Conservation (phyloP, 2,329 filamentous ascomycete genomes). For the Trichoderma aggressivum region DNA sequence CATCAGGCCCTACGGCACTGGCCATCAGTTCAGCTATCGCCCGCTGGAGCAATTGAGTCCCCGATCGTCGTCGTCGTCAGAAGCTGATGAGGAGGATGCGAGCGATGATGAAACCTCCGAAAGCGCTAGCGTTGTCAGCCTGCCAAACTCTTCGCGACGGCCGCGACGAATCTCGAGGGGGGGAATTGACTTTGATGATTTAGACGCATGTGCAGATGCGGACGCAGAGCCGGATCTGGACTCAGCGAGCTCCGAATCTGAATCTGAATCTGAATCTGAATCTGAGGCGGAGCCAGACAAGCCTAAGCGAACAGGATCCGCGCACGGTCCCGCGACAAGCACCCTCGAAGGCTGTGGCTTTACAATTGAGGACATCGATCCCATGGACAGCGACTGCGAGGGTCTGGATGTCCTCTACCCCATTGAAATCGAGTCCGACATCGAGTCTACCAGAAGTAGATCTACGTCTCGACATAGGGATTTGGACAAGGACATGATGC, state of each 20-base stretch:
- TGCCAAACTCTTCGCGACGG: slow-evolving; percentile 24
- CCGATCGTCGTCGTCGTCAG: slow-evolving; percentile 32
- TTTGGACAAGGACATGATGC: slow-evolving; percentile 43
- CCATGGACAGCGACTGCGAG: slow-evolving; percentile 44
- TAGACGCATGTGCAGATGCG: slow-evolving; percentile 21
- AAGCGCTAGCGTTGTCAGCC: slow-evolving; percentile 29
- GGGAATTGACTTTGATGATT: slow-evolving; percentile 11
- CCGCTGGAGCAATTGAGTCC: slow-evolving; percentile 38
- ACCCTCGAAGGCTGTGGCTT: slow-evolving; percentile 31
- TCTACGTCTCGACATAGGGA: slow-evolving; percentile 36
- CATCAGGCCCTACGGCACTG: slow-evolving; percentile 42
- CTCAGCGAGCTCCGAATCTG: slow-evolving; percentile 9
- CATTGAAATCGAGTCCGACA: slow-evolving; percentile 39
- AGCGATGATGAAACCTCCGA: slow-evolving; percentile 29
- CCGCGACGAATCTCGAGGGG: slow-evolving; percentile 21
- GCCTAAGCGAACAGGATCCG: slow-evolving; percentile 4
- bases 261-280: slow-evolving; percentile 16
- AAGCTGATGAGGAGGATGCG: slow-evolving; percentile 24
- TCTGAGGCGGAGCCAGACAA: slow-evolving; percentile 21
- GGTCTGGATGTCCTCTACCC: slow-evolving; percentile 43
- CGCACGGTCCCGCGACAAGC: slow-evolving; percentile 15
- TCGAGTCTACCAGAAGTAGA: slow-evolving; percentile 38
- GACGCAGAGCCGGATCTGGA: slow-evolving; percentile 24
- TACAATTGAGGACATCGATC: slow-evolving; percentile 46
- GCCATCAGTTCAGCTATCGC: slow-evolving; percentile 43